Conservation (phyloP, 768 basidiomycete species). For the Tylopilus sp. region DNA sequence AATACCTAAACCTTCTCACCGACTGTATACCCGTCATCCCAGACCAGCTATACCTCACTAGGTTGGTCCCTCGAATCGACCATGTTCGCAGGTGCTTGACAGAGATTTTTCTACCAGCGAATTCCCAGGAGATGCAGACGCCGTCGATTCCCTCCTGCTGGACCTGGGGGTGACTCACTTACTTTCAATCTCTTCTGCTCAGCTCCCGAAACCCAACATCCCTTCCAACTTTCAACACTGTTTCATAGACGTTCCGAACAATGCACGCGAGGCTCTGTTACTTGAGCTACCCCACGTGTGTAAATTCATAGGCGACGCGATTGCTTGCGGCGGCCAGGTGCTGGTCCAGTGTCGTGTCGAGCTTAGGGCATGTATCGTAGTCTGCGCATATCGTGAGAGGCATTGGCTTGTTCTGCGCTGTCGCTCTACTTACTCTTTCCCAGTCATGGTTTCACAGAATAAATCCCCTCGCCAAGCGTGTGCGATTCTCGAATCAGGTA, state of each 20-base stretch:
- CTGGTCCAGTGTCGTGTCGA: conserved; percentile 57
- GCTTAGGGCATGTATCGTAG: conserved; percentile 49
- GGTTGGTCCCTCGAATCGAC: conserved; percentile 28
- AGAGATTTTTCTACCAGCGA: conserved; percentile 36
- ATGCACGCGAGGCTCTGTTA: conserved; percentile 39
- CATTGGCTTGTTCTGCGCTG: neutral
- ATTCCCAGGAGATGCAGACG: conserved; percentile 51
- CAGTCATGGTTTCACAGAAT: conserved; percentile 47
- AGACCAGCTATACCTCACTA: conserved; percentile 49
- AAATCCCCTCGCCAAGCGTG: conserved; percentile 40
- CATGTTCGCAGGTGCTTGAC: neutral
- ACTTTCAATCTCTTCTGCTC: conserved; percentile 53
- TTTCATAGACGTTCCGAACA: conserved; percentile 42
- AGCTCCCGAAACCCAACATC: conserved; percentile 33
- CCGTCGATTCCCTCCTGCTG: conserved; percentile 47
- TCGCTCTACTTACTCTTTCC: neutral
- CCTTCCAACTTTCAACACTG: conserved; percentile 34
- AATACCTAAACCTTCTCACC: conserved; percentile 47
- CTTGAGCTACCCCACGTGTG: conserved; percentile 46
- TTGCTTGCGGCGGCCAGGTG: conserved; percentile 41
- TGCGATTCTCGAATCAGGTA: conserved; percentile 42
- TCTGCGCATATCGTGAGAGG: conserved; percentile 49
- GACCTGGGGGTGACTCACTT: conserved; percentile 54
- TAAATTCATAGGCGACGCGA: conserved; percentile 42
- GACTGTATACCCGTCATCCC: conserved; percentile 53